Percentiles rank a stretch among this genome's conserved stretches.
Evolutionary conservation across 2,329 filamentous ascomycete species (phyloP).

Genomic region (Stachybotrys elegans): DNA sequence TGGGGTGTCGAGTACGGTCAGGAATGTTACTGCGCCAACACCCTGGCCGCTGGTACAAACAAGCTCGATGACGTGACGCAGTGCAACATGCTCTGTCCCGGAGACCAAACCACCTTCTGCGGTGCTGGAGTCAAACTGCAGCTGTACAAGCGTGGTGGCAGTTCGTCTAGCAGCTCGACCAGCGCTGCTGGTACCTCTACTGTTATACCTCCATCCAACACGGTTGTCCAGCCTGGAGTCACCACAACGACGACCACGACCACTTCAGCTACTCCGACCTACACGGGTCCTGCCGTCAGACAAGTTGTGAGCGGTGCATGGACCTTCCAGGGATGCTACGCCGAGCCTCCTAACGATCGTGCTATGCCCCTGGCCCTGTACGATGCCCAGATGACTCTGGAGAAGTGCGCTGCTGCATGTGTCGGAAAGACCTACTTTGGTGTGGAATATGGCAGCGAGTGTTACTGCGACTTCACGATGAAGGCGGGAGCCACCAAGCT

Average conservation of each 20-base stretch:
- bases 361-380: constrained; percentile 11
- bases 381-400: constrained; percentile 17
- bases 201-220: too few species aligned
- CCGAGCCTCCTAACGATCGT: constrained; percentile 24
- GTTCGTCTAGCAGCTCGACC: background rate
- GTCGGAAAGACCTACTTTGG: constrained; percentile 27
- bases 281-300: constrained; percentile 17
- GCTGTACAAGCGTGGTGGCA: background rate
- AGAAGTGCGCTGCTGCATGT: constrained; percentile 23
- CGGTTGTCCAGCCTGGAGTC: too few species aligned
- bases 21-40: constrained; percentile 1
- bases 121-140: background rate
- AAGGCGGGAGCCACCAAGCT: constrained; percentile 8
- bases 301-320: constrained; percentile 21
- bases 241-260: constrained; percentile 8
- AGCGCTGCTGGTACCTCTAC: background rate
- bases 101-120: constrained; percentile 1
- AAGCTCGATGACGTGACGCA: background rate
- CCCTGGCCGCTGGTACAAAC: background rate
- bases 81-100: background rate
- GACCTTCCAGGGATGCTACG: constrained; percentile 31
- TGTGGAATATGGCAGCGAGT: constrained; percentile 27
- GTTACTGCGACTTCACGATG: constrained; percentile 23
- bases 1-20: background rate
- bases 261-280: constrained; percentile 11